phyloP scores from a whole-genome alignment of 495 filamentous ascomycete species.

The Podospora bellae-mahoneyi region DNA sequence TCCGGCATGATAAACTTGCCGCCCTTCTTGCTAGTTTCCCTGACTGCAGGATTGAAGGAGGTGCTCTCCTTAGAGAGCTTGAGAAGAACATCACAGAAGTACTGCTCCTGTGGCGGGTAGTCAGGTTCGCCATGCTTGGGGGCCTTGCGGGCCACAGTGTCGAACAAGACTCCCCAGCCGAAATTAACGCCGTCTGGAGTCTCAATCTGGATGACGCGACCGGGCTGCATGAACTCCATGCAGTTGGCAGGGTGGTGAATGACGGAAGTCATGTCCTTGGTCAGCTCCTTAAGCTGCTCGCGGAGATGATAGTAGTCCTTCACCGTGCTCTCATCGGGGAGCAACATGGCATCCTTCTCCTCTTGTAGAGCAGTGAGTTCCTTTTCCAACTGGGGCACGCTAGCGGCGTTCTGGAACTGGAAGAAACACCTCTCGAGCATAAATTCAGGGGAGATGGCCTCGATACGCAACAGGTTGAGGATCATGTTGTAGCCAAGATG shows the following conservation, averaged over 20 bases:
- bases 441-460: slow-evolving; percentile 92
- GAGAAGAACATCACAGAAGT: slow-evolving; percentile 77
- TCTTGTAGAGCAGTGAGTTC: slow-evolving; percentile 71
- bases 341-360: slow-evolving; percentile 65
- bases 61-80: slow-evolving; percentile 59
- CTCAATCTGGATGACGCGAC: slow-evolving; percentile 79
- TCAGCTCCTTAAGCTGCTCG: slow-evolving; percentile 74
- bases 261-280: slow-evolving; percentile 79
- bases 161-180: slow-evolving; percentile 87
- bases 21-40: slow-evolving; percentile 10
- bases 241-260: slow-evolving; percentile 87
- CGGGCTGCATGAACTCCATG: slow-evolving; percentile 72
- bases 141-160: slow-evolving; percentile 58
- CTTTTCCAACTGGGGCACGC: slow-evolving; percentile 75
- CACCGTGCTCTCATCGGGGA: slow-evolving; percentile 79
- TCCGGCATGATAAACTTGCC: slow-evolving; percentile 35
- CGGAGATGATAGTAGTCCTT: slow-evolving; percentile 88
- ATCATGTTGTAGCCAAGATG: slow-evolving; percentile 99
- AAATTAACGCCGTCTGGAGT: slow-evolving; percentile 68
- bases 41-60: slow-evolving; percentile 30
- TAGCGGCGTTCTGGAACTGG: slow-evolving; percentile 93
- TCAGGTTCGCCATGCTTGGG: slow-evolving; percentile 60
- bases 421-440: slow-evolving; percentile 97
- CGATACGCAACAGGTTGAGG: slow-evolving; percentile 89
- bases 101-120: slow-evolving; percentile 65